Evolutionary conservation across 768 basidiomycete genomes (phyloP).

Genomic region (Boletus rubropictus): DNA sequence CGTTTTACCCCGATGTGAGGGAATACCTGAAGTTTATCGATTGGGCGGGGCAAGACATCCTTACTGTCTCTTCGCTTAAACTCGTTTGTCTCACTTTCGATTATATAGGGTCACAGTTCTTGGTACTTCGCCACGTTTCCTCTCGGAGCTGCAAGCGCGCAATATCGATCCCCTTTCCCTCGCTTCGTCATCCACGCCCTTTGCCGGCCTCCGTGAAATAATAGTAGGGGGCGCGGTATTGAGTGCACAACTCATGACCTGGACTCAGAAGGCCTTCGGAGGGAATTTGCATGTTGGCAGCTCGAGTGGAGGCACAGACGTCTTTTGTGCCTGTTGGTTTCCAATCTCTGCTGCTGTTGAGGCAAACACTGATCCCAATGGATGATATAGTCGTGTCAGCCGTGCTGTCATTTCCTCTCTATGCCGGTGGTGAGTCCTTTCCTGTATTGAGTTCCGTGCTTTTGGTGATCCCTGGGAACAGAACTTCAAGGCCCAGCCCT

Average conservation of each 20-base stretch:
- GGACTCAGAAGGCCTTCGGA: conserved; percentile 55
- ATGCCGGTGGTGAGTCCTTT: conserved; percentile 51
- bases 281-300: conserved; percentile 46
- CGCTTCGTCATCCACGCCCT: conserved; percentile 25
- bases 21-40: conserved; percentile 53
- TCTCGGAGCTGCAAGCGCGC: conserved; percentile 54
- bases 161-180: conserved; percentile 42
- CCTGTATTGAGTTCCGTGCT: not conserved
- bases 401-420: conserved; percentile 45
- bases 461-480: conserved; percentile 21
- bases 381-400: conserved; percentile 46
- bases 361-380: not conserved
- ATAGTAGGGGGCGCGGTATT: conserved; percentile 57
- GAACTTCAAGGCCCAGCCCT: conserved; percentile 60
- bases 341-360: not conserved
- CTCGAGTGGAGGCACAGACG: conserved; percentile 70
- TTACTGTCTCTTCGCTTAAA: not conserved
- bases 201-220: conserved; percentile 49
- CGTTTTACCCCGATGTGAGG: conserved; percentile 53
- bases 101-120: conserved; percentile 35
- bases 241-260: conserved; percentile 62
- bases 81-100: not conserved
- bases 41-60: conserved; percentile 44
- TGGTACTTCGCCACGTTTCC: conserved; percentile 59
- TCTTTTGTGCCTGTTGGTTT: conserved; percentile 56